Percentiles rank a stretch among this genome's conserved stretches.
Evolutionary conservation across 495 filamentous ascomycete genomes (phyloP).

Genomic region (Daldinia vernicosa): DNA sequence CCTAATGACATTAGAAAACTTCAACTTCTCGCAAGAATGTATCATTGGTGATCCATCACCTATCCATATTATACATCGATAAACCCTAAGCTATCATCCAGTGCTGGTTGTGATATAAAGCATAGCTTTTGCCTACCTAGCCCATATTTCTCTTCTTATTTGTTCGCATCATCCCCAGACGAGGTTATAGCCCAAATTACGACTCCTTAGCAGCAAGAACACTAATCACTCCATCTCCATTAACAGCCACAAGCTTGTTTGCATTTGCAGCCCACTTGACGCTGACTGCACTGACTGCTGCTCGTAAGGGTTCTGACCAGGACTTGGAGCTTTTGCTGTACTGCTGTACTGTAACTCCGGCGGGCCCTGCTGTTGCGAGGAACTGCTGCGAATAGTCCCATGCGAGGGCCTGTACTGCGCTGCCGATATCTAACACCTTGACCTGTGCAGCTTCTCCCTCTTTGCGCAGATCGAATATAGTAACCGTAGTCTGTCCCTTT

Average conservation of each 20-base stretch:
- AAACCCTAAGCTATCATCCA: background rate
- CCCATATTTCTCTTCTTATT: background rate
- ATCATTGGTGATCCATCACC: conserved; percentile 3
- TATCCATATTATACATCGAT: conserved; percentile 18
- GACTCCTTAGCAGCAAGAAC: conserved; percentile 61
- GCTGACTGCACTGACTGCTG: conserved; percentile 74
- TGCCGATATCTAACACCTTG: conserved; percentile 85
- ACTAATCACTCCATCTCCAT: conserved; percentile 75
- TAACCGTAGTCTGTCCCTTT: conserved; percentile 75
- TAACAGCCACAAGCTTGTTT: conserved; percentile 77
- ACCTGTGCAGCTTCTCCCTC: conserved; percentile 75
- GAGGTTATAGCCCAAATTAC: conserved; percentile 16
- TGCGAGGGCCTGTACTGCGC: conserved; percentile 70
- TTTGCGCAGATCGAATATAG: conserved; percentile 92
- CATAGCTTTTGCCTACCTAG: background rate
- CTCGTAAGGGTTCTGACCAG: conserved; percentile 88
- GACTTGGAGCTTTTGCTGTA: conserved; percentile 83
- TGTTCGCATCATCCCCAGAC: background rate
- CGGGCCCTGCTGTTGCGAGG: conserved; percentile 80
- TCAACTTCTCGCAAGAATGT: conserved; percentile 4
- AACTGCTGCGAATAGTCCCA: conserved; percentile 98
- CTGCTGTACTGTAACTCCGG: conserved; percentile 84
- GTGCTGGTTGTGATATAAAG: background rate
- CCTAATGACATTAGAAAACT: background rate
- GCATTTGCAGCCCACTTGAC: conserved; percentile 80